Evolutionary conservation across 805 yeast species (phyloP).

Genomic region (Wickerhamiella alocasiicola): DNA sequence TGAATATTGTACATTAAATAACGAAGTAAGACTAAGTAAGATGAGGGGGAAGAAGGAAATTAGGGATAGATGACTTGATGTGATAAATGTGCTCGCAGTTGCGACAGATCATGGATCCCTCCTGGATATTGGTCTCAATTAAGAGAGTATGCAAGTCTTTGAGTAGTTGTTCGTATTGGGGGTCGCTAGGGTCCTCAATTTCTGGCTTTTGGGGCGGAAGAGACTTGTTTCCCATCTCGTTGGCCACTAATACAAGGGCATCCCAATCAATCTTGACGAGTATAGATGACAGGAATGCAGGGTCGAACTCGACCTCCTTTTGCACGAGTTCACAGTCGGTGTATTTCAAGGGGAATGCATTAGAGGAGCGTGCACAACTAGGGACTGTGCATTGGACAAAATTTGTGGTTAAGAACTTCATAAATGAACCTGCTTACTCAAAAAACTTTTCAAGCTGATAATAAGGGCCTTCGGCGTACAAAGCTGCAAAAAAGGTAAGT

Average conservation of each 20-base stretch:
- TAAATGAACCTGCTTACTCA: slow-evolving; percentile 22
- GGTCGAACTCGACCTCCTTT: slow-evolving; percentile 68
- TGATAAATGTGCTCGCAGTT: slow-evolving; percentile 80
- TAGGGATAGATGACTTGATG: slow-evolving; percentile 88
- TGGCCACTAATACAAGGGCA: slow-evolving; percentile 67
- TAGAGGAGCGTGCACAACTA: slow-evolving; percentile 58
- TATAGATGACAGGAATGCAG: slow-evolving; percentile 65
- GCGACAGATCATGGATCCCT: slow-evolving; percentile 81
- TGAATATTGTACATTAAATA: too few species aligned
- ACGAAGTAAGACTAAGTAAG: slow-evolving; percentile 35
- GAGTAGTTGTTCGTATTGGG: slow-evolving; percentile 47
- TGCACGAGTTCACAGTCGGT: slow-evolving; percentile 57
- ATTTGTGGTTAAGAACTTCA: slow-evolving; percentile 94
- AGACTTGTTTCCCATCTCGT: slow-evolving; percentile 52
- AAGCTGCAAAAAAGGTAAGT: slow-evolving; percentile 3
- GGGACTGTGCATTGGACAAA: slow-evolving; percentile 89
- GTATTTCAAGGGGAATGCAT: slow-evolving; percentile 71
- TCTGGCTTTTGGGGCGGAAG: slow-evolving; percentile 29
- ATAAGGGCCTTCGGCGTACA: neutral
- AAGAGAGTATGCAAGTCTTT: slow-evolving; percentile 66
- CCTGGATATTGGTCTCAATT: slow-evolving; percentile 72
- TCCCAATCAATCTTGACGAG: slow-evolving; percentile 79
- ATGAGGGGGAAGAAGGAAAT: slow-evolving; percentile 89
- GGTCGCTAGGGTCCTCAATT: slow-evolving; percentile 38
- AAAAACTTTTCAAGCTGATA: neutral